These are phyloP conservation scores for Curvularia lunata DNA, from an alignment of 2,329 filamentous ascomycete genomes.

Conservation along the genomic window DNA sequence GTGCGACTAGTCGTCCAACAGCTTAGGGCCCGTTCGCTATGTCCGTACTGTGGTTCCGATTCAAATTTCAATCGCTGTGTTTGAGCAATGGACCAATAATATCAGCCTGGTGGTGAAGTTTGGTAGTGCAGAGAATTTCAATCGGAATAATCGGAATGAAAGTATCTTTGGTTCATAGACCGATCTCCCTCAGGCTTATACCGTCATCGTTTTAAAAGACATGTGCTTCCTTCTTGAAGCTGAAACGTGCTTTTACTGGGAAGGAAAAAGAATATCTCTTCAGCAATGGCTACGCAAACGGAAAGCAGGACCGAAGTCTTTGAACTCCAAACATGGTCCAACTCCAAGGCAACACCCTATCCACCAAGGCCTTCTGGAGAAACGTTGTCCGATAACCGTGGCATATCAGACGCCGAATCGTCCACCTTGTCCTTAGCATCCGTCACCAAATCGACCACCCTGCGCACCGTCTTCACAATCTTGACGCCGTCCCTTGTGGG, in stretches of 20 bases:
- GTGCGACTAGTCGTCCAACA: not conserved
- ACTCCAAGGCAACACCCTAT: not conserved
- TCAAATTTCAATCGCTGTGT: too few species aligned
- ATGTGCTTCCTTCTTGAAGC: not conserved
- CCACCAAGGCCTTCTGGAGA: not conserved
- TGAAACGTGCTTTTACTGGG: not conserved
- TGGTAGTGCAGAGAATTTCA: too few species aligned
- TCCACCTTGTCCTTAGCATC: not conserved
- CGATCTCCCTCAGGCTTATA: not conserved
- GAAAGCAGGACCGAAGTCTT: not conserved
- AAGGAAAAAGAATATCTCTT: too few species aligned
- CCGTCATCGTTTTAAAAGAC: not conserved
- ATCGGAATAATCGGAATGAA: too few species aligned
- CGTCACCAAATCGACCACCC: not conserved
- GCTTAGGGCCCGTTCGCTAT: not conserved
- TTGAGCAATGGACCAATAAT: too few species aligned
- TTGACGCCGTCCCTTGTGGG: conserved; percentile 28
- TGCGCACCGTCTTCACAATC: conserved; percentile 15
- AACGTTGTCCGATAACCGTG: not conserved
- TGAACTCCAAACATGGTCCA: conserved; percentile 8
- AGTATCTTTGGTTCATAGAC: not conserved
- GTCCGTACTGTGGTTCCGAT: too few species aligned
- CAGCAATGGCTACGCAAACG: conserved; percentile 10
- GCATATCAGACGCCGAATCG: conserved; percentile 5
- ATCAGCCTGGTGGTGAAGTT: too few species aligned